Evolutionary conservation across 441 rosid species (phyloP), one percentile per base, ranked within the genome.

Genomic region (Monsonia emarginata): DNA sequence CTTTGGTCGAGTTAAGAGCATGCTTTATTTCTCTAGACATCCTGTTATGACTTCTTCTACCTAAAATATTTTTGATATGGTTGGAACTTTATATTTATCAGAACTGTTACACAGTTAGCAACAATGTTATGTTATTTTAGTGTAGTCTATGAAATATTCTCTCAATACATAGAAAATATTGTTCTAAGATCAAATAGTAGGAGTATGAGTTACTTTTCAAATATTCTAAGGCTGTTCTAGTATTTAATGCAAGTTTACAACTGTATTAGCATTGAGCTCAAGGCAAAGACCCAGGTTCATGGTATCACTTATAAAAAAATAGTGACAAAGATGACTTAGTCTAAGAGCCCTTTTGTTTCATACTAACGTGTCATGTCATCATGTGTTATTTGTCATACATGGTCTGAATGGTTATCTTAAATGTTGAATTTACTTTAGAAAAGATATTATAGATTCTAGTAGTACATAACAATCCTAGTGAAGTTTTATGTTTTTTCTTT

Each of bases 211-310:
- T 52, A 52, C 27, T 19, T 8, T 5, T 21, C 9, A 9, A 19
- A 22, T 54, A 5, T 48, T 18, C 25, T 7, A 19, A 48, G 31
- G 30, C 14, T 54, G 38, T 65, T 65, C 30, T 50, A 69, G 30
- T 34, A 14, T 36, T 64, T 61, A 19, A 67, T 72, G 67, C 62
- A 31, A 27, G 57, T 21, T 4, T 30, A 16, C 60, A 54, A 54
- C n/a, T 54, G 24, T 22, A 54, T 54, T 24, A 24, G 30, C 60
- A 10, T 1, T 54, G 22, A 3, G n/a, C 28, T n/a, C n/a, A n/a
- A n/a, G n/a, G n/a, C n/a, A n/a, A n/a, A n/a, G n/a, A n/a, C n/a
- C n/a, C n/a, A n/a, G n/a, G n/a, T n/a, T n/a, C n/a, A n/a, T n/a
- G n/a, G n/a, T n/a, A n/a, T n/a, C n/a, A n/a, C n/a, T n/a, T n/a